These are phyloP conservation scores for Aspergillus vadensis DNA, from an alignment of 2,329 filamentous ascomycete species.

Conservation along the genomic window DNA sequence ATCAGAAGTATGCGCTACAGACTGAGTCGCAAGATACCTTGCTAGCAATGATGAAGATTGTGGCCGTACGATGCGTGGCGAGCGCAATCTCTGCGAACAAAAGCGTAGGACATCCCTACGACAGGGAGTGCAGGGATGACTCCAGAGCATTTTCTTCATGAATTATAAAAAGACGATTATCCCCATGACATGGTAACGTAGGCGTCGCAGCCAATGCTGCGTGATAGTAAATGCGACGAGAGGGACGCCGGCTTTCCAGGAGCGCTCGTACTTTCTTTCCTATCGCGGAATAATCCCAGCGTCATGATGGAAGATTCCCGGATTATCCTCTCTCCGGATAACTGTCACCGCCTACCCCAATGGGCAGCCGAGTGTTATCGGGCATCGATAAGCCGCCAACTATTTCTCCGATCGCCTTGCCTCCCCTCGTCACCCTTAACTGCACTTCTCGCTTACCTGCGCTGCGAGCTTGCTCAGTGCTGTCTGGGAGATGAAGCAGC, in stretches of 20 bases:
- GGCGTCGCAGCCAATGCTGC: constrained; percentile 22
- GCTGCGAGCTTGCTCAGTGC: not conserved
- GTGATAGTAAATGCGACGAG: constrained; percentile 7
- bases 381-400: constrained; percentile 18
- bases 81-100: constrained; percentile 28
- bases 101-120: constrained; percentile 33
- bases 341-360: constrained; percentile 17
- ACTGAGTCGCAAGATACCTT: constrained; percentile 18
- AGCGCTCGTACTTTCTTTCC: constrained; percentile 19
- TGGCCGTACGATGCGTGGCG: constrained; percentile 19
- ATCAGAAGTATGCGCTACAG: constrained; percentile 15
- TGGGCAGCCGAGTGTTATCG: constrained; percentile 9
- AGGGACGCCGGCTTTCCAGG: not conserved
- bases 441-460: not conserved
- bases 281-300: constrained; percentile 21
- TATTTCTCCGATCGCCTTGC: constrained; percentile 4
- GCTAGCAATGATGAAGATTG: constrained; percentile 17
- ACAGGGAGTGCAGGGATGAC: constrained; percentile 32
- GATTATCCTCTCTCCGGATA: constrained; percentile 16
- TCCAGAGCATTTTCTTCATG: constrained; percentile 30
- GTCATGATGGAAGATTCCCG: constrained; percentile 14
- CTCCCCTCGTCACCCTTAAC: not conserved
- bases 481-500: not conserved
- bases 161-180: not conserved
- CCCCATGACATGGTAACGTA: constrained; percentile 27